Evolutionary conservation across 2,329 filamentous ascomycete genomes (phyloP), one percentile per base, ranked within the genome.

Genomic region (Tolypocladium inflatum): DNA sequence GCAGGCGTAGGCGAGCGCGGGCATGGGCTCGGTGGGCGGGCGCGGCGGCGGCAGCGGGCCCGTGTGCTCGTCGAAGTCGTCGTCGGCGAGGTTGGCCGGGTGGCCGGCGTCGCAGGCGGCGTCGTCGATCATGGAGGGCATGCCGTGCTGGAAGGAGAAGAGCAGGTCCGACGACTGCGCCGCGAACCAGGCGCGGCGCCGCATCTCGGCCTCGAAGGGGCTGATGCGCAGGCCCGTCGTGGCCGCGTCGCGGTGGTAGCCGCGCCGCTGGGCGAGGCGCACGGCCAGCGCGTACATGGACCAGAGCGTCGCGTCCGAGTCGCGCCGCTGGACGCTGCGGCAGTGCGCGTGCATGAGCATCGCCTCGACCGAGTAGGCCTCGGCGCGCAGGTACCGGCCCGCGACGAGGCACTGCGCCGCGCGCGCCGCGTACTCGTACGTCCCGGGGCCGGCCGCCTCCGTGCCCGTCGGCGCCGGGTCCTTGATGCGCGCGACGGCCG

Each of bases 111-210:
- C 79, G 62, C 73, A 78, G 38, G 76, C 73, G 17, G 74, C 73
- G n/a, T 77, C 71, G 55, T 76, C 71, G 54, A 81, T 72, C 57
- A 77, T 76, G n/a, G 76, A 70, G 1, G 80, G 79, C 65, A 82
- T 74, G 10, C 80, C 78, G n/a, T 80, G 74, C 65, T 82, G 78
- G 59, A 78, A 79, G 1, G 78, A 78, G 52, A 79, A 75, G 3
- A 80, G 62, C 5, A 77, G 66, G 62, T 82, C 80, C 21, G 76
- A 76, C 0, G 77, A 70, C 60, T 78, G 75, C 19, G 76, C 71
- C 61, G 76, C 71, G 55, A 78, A 74, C 77, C 80, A 82, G 2
- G 70, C 70, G 21, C 79, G 71, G 5, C 79, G 74, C 21, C 79
- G 74, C 71, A 82, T 78, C 66, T 82, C 79, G 23, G 71, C 76